phyloP scores from a whole-genome alignment of 495 filamentous ascomycete genomes.

The Daldinia caldariorum region DNA sequence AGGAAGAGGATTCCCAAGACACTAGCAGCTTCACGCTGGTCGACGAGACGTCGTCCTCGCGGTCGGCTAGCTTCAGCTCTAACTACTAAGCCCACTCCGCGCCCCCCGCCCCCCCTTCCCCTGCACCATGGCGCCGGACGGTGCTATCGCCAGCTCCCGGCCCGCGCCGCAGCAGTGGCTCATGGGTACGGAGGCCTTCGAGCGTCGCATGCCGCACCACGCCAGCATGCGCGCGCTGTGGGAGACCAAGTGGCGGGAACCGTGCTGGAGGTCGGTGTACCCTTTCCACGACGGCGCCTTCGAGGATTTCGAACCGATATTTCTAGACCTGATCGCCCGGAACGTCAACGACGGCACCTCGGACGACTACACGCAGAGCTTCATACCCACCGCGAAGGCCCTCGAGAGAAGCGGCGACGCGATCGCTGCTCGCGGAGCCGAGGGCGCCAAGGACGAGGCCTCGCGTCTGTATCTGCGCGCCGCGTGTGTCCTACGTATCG shows the following conservation, averaged over 20 bases:
- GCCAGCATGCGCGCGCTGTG: conserved; percentile 77
- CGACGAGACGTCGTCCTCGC: conserved; percentile 24
- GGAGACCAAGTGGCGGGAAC: conserved; percentile 83
- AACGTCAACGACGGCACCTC: conserved; percentile 71
- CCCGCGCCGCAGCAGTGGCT: conserved; percentile 45
- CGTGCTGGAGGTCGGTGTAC: conserved; percentile 73
- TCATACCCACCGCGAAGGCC: conserved; percentile 65
- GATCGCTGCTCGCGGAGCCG: conserved; percentile 45
- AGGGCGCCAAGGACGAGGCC: conserved; percentile 60
- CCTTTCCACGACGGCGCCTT: conserved; percentile 79
- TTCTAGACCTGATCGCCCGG: conserved; percentile 67
- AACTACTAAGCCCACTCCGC: conserved; percentile 6
- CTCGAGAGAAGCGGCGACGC: conserved; percentile 62
- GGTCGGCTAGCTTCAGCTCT: conserved; percentile 33
- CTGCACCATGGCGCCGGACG: conserved; percentile 21
- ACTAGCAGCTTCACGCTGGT: conserved; percentile 30
- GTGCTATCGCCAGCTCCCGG: conserved; percentile 3
- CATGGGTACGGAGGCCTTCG: conserved; percentile 61
- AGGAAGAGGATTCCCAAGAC: conserved; percentile 16
- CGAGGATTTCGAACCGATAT: conserved; percentile 79
- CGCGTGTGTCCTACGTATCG: conserved; percentile 76
- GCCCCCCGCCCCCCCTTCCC: conserved; percentile 1
- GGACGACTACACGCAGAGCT: conserved; percentile 70
- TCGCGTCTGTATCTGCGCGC: conserved; percentile 73
- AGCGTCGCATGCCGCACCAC: conserved; percentile 69